Evolutionary conservation across 202 grass and related monocot genomes (phyloP), one percentile per base, ranked within the genome.

Genomic region (Setaria viridis): DNA sequence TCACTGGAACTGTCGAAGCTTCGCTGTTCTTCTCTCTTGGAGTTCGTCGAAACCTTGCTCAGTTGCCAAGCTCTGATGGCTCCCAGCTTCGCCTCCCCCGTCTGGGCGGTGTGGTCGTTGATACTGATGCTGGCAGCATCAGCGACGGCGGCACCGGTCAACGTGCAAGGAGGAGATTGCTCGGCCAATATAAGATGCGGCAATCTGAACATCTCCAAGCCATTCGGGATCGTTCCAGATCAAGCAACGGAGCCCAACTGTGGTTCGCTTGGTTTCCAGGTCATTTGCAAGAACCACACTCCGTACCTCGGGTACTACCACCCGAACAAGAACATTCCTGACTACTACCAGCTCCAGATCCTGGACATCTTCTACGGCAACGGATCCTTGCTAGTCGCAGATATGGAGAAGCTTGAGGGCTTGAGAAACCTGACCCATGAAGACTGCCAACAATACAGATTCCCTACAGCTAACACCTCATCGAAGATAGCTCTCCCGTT

Each of bases 351-450:
- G 4, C 42, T 87, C 3, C 70, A 13, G 7, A 78, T 93, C 17
- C 60, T 85, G 0, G 2, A 83, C 29, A 85, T 93, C 72, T 93
- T 88, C 77, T 80, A 77, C 33, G 16, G 4, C 47, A 93, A 86
- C 85, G 16, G 7, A n/a, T 90, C 88, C 7, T 72, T 87, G 77
- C 32, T 62, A 14, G 72, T 82, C 65, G 30, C 21, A 20, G 87
- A 88, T 15, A 29, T 15, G 4, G 4, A 16, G 15, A 54, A 54
- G 51, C 4, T 54, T 16, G 5, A 4, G 0, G 15, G 19, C 15
- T 15, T 54, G 51, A 1, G 4, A 16, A 54, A 19, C 15, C 3
- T 19, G 51, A 54, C 2, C 51, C 0, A 17, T 15, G 6, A 3
- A 17, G 51, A 19, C 4, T 54, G 51, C 51, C 4, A 6, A 17